Percentiles rank a stretch among this genome's conserved stretches.
Evolutionary conservation across 2,329 filamentous ascomycete genomes (phyloP).

Genomic region (Teratosphaeria nubilosa): DNA sequence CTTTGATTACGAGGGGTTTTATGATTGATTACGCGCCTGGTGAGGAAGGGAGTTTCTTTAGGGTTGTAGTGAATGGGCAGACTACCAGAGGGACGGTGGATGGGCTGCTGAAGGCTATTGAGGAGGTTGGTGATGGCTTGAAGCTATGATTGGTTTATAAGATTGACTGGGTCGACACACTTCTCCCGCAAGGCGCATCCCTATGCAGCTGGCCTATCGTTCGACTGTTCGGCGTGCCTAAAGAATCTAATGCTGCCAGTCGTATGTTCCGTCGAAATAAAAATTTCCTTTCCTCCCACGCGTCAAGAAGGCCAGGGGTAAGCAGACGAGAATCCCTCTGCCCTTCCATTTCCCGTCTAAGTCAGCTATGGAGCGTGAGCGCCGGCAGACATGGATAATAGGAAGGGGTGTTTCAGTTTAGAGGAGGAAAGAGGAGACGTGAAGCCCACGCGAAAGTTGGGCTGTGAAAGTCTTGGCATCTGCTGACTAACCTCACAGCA

Average conservation of each 20-base stretch:
- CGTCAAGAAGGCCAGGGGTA: constrained; percentile 45
- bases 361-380: constrained; percentile 42
- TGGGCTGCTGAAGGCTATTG: constrained; percentile 51
- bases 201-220: no score
- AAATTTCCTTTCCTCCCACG: constrained; percentile 38
- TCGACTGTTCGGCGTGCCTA: neutral
- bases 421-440: constrained; percentile 23
- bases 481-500: neutral
- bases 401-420: constrained; percentile 36
- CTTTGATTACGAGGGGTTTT: constrained; percentile 50
- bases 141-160: neutral
- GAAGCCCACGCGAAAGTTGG: constrained; percentile 11
- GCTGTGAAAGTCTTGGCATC: constrained; percentile 2
- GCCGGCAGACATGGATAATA: constrained; percentile 58
- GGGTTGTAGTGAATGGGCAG: constrained; percentile 56
- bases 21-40: constrained; percentile 60
- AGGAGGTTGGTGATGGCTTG: constrained; percentile 29
- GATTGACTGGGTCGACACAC: neutral
- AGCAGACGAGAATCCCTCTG: constrained; percentile 48
- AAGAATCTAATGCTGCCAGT: neutral
- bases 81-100: constrained; percentile 52
- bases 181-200: no score
- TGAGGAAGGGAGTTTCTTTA: constrained; percentile 55
- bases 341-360: constrained; percentile 62
- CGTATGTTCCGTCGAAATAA: constrained; percentile 33